A percentile compares a stretch with the other conserved stretches of the same genome.
Evolutionary conservation across 371 early-diverging fungal genomes (phyloP).

Genomic region (Syncephalastrum racemosum): DNA sequence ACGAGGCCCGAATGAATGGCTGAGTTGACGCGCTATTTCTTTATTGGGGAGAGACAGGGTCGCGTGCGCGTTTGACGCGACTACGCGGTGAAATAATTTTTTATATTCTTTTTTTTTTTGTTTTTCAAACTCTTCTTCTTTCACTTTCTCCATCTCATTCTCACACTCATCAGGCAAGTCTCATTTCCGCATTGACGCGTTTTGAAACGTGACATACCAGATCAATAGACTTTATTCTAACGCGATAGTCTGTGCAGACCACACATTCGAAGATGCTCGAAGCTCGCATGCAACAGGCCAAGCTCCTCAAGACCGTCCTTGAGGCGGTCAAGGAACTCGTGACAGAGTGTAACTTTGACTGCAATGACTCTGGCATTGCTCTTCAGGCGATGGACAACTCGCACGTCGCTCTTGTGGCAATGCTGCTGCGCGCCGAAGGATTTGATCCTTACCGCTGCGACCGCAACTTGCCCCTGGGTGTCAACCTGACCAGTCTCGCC

Average conservation of each 20-base stretch:
- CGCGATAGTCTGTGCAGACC: not conserved
- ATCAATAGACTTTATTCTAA: not conserved
- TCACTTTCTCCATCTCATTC: not conserved
- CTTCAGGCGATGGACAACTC: constrained; percentile 99
- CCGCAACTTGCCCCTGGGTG: constrained; percentile 89
- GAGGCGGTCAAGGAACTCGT: constrained; percentile 98
- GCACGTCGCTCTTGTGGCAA: constrained; percentile 94
- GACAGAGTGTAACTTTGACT: constrained; percentile 97
- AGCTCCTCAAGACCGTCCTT: constrained; percentile 88
- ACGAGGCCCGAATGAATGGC: not conserved
- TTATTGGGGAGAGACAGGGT: not conserved
- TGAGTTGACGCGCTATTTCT: constrained; percentile 1
- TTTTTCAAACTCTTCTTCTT: constrained; percentile 5
- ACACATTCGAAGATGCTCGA: constrained; percentile 66
- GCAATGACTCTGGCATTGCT: constrained; percentile 92
- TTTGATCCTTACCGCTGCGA: constrained; percentile 98
- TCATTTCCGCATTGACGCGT: no score
- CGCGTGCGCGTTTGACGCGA: constrained; percentile 1
- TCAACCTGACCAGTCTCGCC: constrained; percentile 82
- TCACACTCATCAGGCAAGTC: constrained; percentile 3
- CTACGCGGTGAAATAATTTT: not conserved
- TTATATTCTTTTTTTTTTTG: constrained; percentile 11
- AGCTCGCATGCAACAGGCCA: constrained; percentile 75
- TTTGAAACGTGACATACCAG: not conserved
- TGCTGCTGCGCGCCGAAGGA: constrained; percentile 84